Percentiles rank a stretch among this genome's conserved stretches.
phyloP scores from a whole-genome alignment of 2,329 filamentous ascomycete species.

The Trichophaea hybrida region DNA sequence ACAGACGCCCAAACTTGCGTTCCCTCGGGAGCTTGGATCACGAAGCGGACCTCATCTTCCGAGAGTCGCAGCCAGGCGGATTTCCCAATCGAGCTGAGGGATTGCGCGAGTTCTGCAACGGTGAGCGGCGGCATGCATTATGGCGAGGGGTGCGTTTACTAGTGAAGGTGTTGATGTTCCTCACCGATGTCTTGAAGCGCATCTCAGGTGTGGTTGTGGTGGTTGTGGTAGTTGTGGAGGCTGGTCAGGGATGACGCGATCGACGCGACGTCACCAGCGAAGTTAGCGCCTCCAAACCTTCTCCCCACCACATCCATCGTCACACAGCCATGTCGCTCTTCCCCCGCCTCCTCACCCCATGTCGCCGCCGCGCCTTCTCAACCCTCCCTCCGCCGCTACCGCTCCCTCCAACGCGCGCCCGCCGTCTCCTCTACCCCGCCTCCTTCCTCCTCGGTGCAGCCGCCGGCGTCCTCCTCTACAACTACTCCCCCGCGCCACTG shows the following conservation, averaged over 20 bases:
- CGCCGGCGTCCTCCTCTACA: not conserved
- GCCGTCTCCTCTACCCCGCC: not conserved
- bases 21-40: slow-evolving; percentile 76
- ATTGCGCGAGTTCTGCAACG: slow-evolving; percentile 46
- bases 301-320: not conserved
- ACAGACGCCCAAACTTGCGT: slow-evolving; percentile 92
- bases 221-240: not conserved
- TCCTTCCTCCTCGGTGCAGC: not conserved
- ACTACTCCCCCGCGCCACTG: slow-evolving; percentile 8
- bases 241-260: not conserved
- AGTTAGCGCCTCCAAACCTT: not conserved
- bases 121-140: not conserved
- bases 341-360: not conserved
- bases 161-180: slow-evolving; percentile 51
- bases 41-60: slow-evolving; percentile 78
- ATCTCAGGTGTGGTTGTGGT: slow-evolving; percentile 32
- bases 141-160: slow-evolving; percentile 33
- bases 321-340: not conserved
- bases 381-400: not conserved
- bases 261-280: not conserved
- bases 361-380: not conserved
- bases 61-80: slow-evolving; percentile 67
- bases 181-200: slow-evolving; percentile 52
- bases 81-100: slow-evolving; percentile 43
- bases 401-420: not conserved